Evolutionary conservation across 805 yeast genomes (phyloP).

Genomic region (Metschnikowia bowlesiae): DNA sequence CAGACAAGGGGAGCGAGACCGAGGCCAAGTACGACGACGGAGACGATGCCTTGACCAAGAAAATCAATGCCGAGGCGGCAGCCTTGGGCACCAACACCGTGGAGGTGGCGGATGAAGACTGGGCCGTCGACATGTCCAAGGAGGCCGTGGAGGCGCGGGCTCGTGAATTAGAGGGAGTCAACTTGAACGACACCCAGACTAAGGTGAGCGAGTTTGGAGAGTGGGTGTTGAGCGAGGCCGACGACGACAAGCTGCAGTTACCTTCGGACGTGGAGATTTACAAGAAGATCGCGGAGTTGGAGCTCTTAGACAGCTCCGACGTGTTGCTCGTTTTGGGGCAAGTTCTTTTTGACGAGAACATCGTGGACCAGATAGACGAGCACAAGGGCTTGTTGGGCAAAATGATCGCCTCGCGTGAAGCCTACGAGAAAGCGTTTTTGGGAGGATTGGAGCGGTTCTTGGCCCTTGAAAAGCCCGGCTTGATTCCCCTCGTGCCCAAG

Average conservation of each 20-base stretch:
- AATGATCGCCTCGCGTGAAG: slow-evolving; percentile 54
- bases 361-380: slow-evolving; percentile 63
- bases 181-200: slow-evolving; percentile 43
- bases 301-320: slow-evolving; percentile 64
- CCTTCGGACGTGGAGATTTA: slow-evolving; percentile 88
- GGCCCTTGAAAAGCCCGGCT: slow-evolving; percentile 69
- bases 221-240: slow-evolving; percentile 62
- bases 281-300: slow-evolving; percentile 80
- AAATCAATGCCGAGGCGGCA: slow-evolving; percentile 81
- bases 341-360: slow-evolving; percentile 74
- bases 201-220: slow-evolving; percentile 78
- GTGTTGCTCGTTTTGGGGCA: slow-evolving; percentile 92
- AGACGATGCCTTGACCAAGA: slow-evolving; percentile 71
- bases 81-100: slow-evolving; percentile 48
- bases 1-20: slow-evolving; percentile 32
- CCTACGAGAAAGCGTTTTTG: slow-evolving; percentile 80
- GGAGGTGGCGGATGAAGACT: slow-evolving; percentile 81
- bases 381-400: slow-evolving; percentile 84
- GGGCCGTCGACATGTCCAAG: slow-evolving; percentile 97
- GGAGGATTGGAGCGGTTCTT: slow-evolving; percentile 95
- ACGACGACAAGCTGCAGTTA: slow-evolving; percentile 53
- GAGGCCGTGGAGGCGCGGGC: slow-evolving; percentile 95
- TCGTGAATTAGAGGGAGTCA: slow-evolving; percentile 69
- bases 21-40: slow-evolving; percentile 50
- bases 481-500: slow-evolving; percentile 73